Base-by-base conservation (phyloP, 2,329 filamentous ascomycete species). In the Aspergillus amoenus region DNA sequence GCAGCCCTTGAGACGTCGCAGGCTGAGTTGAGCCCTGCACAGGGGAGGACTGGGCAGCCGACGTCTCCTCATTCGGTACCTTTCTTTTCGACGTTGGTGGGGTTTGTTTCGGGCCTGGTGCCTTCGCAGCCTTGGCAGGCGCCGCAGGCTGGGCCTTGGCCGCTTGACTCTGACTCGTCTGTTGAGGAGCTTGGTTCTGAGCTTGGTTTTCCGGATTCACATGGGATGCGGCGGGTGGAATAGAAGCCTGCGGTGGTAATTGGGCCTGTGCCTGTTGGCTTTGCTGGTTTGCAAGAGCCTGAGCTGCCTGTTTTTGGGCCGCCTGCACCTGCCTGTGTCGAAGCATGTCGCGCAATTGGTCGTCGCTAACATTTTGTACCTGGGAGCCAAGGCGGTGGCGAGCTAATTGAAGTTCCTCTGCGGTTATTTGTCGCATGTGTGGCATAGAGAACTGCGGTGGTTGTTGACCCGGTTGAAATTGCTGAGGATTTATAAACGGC, bases 51-150 rank as follows among this genome's bases (percentile, higher is more conserved):
- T 73, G 73, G 32, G 72, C 64, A 55, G 80, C 79, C 37, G 74
- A 65, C n/a, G 73, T 67, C 63, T 82, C 80, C 61, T 82, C 79
- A 54, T 70, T 73, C 54, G 67, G 73, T 3, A 75, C 65, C 58
- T 80, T 76, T 60, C 81, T 81, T 57, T 75, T 76, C 13, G 72
- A 7, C 30, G 37, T 32, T 2, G 53, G 39, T 8, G 51, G 62
- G n/a, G 68, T 57, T 52, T 70, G 68, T 61, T 73, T 73, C 39
- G 65, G 52, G 49, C 67, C 42, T 45, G 71, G 41, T 12, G 58
- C 63, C 55, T 68, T 73, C 12, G 62, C 58, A 13, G 58, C 61
- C 59, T 73, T 74, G 4, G 59, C 58, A 22, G 66, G 24, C 11
- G 61, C 54, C 58, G 61, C 61, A 41, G 65, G 42, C 45, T 75